Percentiles rank a stretch among this genome's conserved stretches.
Conservation (phyloP, 257 asterid species). For the Solanum stenotomum region DNA sequence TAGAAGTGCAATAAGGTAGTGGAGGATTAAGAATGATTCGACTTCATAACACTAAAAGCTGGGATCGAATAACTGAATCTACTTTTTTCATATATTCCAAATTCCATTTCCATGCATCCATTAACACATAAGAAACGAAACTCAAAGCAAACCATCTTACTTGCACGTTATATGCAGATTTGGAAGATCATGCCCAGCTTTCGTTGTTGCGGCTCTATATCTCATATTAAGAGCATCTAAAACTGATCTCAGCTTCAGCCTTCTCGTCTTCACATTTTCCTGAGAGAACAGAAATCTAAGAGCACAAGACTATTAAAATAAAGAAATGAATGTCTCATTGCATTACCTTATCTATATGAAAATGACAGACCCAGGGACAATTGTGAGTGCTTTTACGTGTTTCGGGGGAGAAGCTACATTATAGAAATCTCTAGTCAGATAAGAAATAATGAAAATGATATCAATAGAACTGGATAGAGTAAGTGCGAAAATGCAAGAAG, state of each 20-base stretch:
- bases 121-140: background rate
- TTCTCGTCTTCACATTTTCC: conserved; percentile 52
- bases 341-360: conserved; percentile 70
- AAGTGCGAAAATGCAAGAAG: background rate
- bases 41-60: background rate
- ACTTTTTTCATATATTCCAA: background rate
- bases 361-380: conserved; percentile 76
- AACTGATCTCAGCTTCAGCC: conserved; percentile 43
- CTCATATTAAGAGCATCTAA: conserved; percentile 48
- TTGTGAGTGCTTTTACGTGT: conserved; percentile 13
- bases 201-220: conserved; percentile 22
- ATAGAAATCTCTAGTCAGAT: conserved; percentile 1
- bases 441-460: conserved; percentile 9
- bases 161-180: conserved; percentile 36
- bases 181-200: conserved; percentile 42
- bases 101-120: background rate
- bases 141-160: conserved; percentile 35
- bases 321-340: conserved; percentile 1
- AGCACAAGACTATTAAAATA: background rate
- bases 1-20: background rate
- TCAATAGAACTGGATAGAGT: background rate
- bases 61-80: background rate
- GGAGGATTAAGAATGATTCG: background rate
- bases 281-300: conserved; percentile 23
- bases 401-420: conserved; percentile 37